Evolutionary conservation across 2,329 filamentous ascomycete species (phyloP).

Genomic region (Polychaeton citri): DNA sequence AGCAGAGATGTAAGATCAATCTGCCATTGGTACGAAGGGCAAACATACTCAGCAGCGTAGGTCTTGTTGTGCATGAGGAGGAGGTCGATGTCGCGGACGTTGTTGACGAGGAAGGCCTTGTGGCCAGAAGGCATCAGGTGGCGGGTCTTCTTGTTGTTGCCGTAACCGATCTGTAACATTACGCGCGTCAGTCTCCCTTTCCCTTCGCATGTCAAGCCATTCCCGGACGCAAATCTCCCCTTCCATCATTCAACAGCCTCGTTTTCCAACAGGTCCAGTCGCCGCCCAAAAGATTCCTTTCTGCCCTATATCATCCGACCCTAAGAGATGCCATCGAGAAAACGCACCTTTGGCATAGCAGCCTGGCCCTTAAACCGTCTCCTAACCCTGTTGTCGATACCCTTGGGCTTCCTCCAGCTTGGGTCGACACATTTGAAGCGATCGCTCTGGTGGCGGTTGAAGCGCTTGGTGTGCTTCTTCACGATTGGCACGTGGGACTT

Average conservation of each 20-base stretch:
- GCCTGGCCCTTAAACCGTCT: slow-evolving; percentile 93
- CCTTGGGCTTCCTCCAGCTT: slow-evolving; percentile 99
- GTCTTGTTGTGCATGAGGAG: slow-evolving; percentile 99
- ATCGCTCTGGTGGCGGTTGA: slow-evolving; percentile 96
- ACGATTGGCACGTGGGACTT: slow-evolving; percentile 99
- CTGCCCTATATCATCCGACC: not conserved
- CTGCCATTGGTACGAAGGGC: too few relatives aligned
- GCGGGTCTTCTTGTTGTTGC: slow-evolving; percentile 98
- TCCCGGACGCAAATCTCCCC: slow-evolving; percentile 1
- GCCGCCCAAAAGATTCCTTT: not conserved
- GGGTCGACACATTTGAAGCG: slow-evolving; percentile 83
- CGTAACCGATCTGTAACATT: slow-evolving; percentile 74
- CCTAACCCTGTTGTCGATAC: slow-evolving; percentile 97
- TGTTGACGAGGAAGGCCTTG: slow-evolving; percentile 99
- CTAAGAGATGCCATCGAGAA: slow-evolving; percentile 3
- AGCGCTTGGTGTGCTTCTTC: slow-evolving; percentile 99
- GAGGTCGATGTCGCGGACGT: slow-evolving; percentile 88
- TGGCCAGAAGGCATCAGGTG: slow-evolving; percentile 98
- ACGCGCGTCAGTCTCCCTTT: not conserved
- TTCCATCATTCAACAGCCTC: not conserved
- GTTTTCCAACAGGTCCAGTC: not conserved
- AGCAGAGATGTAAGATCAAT: too few relatives aligned
- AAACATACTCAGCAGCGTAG: slow-evolving; percentile 90
- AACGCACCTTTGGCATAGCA: slow-evolving; percentile 91
- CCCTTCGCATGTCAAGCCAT: not conserved